Conservation (phyloP, 768 basidiomycete genomes). For the Kondoa subrosea region DNA sequence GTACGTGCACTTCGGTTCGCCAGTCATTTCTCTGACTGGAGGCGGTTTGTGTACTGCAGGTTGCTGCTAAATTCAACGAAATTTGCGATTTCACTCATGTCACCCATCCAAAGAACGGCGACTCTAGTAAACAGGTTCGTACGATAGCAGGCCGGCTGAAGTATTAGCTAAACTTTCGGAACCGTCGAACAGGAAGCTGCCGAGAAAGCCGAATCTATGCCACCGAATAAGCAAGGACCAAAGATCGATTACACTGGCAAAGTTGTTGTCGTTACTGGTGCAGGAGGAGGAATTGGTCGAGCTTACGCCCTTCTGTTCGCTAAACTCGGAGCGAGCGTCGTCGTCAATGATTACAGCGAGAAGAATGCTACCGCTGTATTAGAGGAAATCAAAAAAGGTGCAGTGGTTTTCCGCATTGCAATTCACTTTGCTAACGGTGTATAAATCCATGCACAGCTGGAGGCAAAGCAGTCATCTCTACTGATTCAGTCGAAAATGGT, state of each 20-base stretch:
- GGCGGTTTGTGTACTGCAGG: conserved; percentile 34
- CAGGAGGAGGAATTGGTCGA: conserved; percentile 84
- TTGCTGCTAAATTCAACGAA: conserved; percentile 67
- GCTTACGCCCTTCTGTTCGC: conserved; percentile 82
- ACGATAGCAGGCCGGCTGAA: too few species aligned
- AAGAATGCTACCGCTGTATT: conserved; percentile 70
- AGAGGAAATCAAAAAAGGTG: conserved; percentile 66
- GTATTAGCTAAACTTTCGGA: conserved; percentile 15
- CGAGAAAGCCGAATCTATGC: conserved; percentile 44
- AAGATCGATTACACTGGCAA: conserved; percentile 69
- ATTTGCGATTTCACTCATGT: conserved; percentile 61
- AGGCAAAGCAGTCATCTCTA: conserved; percentile 64
- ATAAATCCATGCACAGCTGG: conserved; percentile 42
- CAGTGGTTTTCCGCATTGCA: conserved; percentile 18
- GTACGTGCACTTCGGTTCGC: conserved; percentile 35
- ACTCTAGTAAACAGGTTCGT: conserved; percentile 48
- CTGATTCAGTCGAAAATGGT: conserved; percentile 81
- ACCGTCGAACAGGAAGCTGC: conserved; percentile 42
- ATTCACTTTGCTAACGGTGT: not conserved
- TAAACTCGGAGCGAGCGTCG: conserved; percentile 83
- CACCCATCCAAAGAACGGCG: conserved; percentile 47
- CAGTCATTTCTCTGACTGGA: not conserved
- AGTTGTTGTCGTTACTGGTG: conserved; percentile 85
- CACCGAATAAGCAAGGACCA: conserved; percentile 52
- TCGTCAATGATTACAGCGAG: conserved; percentile 84